Evolutionary conservation across 352 stramenopile genomes (phyloP).

Genomic region (Globisporangium alternatum): DNA sequence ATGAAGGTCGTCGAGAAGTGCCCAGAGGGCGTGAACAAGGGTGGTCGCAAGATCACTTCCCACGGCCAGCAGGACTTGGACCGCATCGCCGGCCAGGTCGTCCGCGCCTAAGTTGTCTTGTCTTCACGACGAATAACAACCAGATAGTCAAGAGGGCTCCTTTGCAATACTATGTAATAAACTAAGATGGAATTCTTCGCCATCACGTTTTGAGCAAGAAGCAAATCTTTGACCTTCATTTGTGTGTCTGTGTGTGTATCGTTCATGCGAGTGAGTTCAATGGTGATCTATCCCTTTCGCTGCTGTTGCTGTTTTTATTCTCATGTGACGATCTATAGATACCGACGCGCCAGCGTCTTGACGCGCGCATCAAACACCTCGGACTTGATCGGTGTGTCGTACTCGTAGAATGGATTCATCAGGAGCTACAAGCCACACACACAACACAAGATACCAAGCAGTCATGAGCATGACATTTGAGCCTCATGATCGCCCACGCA

Average conservation of each 20-base stretch:
- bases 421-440: slow-evolving; percentile 59
- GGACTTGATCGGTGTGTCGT: slow-evolving; percentile 93
- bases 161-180: slow-evolving; percentile 50
- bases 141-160: slow-evolving; percentile 40
- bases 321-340: slow-evolving; percentile 56
- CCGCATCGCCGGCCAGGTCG: slow-evolving; percentile 96
- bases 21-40: slow-evolving; percentile 88
- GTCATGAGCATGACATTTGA: background rate
- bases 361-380: slow-evolving; percentile 92
- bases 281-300: background rate
- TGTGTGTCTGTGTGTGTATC: background rate
- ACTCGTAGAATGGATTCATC: slow-evolving; percentile 96
- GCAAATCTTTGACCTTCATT: slow-evolving; percentile 17
- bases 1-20: slow-evolving; percentile 98
- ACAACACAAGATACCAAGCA: slow-evolving; percentile 3
- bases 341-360: slow-evolving; percentile 84
- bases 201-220: slow-evolving; percentile 11
- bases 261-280: background rate
- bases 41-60: slow-evolving; percentile 93
- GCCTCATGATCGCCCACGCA: background rate
- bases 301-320: background rate
- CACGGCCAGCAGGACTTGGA: slow-evolving; percentile 99
- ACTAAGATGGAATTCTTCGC: slow-evolving; percentile 23
- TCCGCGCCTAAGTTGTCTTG: slow-evolving; percentile 66
- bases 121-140: slow-evolving; percentile 13